These are phyloP conservation scores for Glarea lozoyensis DNA, from an alignment of 495 filamentous ascomycete genomes.

Conservation along the genomic window DNA sequence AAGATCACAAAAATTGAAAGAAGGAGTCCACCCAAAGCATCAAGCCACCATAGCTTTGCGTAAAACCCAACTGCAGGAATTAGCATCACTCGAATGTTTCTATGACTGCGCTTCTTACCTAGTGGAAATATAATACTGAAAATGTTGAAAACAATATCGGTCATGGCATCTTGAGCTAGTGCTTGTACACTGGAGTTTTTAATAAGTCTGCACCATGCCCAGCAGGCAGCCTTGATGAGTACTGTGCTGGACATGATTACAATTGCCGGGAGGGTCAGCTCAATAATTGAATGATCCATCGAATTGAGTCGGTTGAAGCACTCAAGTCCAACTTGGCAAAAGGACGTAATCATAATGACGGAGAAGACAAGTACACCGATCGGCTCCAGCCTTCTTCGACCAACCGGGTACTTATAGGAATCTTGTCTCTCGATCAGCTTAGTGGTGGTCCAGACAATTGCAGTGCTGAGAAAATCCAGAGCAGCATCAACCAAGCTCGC, in stretches of 20 bases:
- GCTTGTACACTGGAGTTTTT: slow-evolving; percentile 86
- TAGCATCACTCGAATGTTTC: slow-evolving; percentile 8
- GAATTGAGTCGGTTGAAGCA: slow-evolving; percentile 58
- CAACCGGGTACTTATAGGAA: slow-evolving; percentile 75
- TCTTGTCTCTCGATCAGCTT: slow-evolving; percentile 64
- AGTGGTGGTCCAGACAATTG: slow-evolving; percentile 82
- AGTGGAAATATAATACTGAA: slow-evolving; percentile 82
- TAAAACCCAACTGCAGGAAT: slow-evolving; percentile 58
- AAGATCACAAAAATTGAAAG: slow-evolving; percentile 76
- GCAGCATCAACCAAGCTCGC: slow-evolving; percentile 84
- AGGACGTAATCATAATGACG: slow-evolving; percentile 79
- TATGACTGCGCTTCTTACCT: slow-evolving; percentile 32
- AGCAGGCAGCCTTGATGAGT: slow-evolving; percentile 72
- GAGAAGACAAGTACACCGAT: slow-evolving; percentile 75
- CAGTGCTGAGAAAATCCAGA: slow-evolving; percentile 79
- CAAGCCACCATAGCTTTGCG: slow-evolving; percentile 73
- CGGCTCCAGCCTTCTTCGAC: slow-evolving; percentile 66
- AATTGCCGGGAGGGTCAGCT: slow-evolving; percentile 65
- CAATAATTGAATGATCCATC: slow-evolving; percentile 56
- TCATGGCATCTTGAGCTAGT: slow-evolving; percentile 37
- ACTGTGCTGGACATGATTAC: slow-evolving; percentile 77
- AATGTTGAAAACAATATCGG: slow-evolving; percentile 77
- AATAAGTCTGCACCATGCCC: slow-evolving; percentile 84
- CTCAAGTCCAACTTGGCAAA: slow-evolving; percentile 74
- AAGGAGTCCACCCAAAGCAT: slow-evolving; percentile 73